These are phyloP conservation scores for Alliaria petiolata DNA, from an alignment of 345 rosid species.

Conservation along the genomic window DNA sequence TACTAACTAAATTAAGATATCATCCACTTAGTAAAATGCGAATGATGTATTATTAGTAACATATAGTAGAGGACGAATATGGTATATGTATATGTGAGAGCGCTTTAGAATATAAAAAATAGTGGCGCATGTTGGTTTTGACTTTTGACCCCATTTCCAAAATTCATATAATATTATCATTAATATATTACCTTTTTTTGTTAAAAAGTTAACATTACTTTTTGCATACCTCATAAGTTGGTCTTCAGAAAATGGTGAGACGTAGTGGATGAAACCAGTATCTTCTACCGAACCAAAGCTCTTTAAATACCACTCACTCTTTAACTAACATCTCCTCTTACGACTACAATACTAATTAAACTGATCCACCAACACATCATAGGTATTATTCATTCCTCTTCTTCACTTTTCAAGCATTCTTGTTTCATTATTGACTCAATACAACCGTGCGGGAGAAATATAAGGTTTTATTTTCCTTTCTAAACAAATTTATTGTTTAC, in stretches of 20 bases:
- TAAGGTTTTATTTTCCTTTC: background rate
- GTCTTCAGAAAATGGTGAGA: background rate
- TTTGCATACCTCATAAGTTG: conserved; percentile 19
- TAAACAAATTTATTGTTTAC: background rate
- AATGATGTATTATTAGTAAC: background rate
- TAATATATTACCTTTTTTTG: no score
- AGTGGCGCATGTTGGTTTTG: conserved; percentile 12
- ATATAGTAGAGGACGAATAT: background rate
- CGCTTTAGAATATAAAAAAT: conserved; percentile 14
- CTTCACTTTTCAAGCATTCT: conserved; percentile 12
- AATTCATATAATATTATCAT: background rate
- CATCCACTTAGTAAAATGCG: conserved; percentile 22
- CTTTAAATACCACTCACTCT: conserved; percentile 23
- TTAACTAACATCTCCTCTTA: conserved; percentile 3
- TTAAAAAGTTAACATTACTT: background rate
- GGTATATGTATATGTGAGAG: no score
- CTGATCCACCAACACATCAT: conserved; percentile 8
- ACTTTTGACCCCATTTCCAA: background rate
- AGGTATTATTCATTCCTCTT: conserved; percentile 7
- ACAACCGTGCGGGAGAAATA: background rate
- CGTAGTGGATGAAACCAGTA: conserved; percentile 20
- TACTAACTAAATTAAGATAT: conserved; percentile 7
- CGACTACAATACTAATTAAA: conserved; percentile 6
- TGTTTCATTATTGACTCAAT: background rate
- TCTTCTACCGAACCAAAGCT: conserved; percentile 29